Base-by-base conservation (phyloP, 1,284 basidiomycete genomes). In the Cerioporus squamosus region DNA sequence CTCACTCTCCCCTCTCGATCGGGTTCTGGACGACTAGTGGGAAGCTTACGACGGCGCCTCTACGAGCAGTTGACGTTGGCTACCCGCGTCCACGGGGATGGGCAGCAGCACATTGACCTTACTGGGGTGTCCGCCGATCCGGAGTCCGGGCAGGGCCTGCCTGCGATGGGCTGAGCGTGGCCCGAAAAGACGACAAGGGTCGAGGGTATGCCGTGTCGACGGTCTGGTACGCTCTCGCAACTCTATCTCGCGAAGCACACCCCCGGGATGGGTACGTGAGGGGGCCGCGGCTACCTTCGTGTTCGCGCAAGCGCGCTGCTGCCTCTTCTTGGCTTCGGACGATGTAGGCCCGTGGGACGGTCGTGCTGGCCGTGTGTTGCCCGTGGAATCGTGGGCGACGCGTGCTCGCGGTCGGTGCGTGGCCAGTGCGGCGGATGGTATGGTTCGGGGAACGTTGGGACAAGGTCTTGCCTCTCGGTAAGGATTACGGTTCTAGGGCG, bases 181-280 rank as follows among this genome's bases (percentile, higher is more conserved):
- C 20, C n/a, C 40, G 40, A 18, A 42, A 42, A n/a, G n/a, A 42
- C 40, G n/a, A 22, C 40, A 42, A 33, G 40, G 26, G 20, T 18
- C 26, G n/a, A 36, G 33, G 33, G 33, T 10, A 36, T 36, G 12
- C 17, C 38, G 18, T 23, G 29, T 36, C 39, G 39, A 43, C 53
- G 40, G 38, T 38, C 45, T 43, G 23, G 53, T 43, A 36, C 46
- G 45, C 48, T 47, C 46, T 18, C 33, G 39, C 53, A 61, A 61
- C 60, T 50, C 50, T 61, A 61, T 57, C 55, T 61, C 55, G 53
- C 33, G 60, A 61, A 61, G 55, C 40, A 7, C 33, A n/a, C n/a
- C n/a, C n/a, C n/a, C 14, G 18, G 33, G 44, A 24, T 23, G 33
- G 10, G 33, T 10, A 10, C 14, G 29, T 8, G 12, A 36, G 14